A percentile compares a stretch with the other conserved stretches of the same genome.
phyloP scores from a whole-genome alignment of 495 filamentous ascomycete genomes.

The Neurospora sp. region DNA sequence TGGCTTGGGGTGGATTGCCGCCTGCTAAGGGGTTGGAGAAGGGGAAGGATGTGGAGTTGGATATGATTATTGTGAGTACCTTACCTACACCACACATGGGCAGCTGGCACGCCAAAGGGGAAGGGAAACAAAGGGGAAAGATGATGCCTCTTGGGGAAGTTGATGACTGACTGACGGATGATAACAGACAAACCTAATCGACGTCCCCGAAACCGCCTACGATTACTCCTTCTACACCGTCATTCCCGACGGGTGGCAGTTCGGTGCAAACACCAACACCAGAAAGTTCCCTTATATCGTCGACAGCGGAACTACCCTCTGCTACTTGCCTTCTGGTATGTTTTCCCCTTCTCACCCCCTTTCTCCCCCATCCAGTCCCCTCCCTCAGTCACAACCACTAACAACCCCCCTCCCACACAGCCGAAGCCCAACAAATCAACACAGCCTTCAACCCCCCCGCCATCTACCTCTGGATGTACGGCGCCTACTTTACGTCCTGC shows the following conservation, averaged over 20 bases:
- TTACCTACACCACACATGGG: too few relatives aligned
- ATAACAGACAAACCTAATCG: slow-evolving; percentile 19
- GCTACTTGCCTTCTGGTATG: slow-evolving; percentile 29
- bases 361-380: too few relatives aligned
- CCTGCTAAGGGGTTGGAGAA: slow-evolving; percentile 21
- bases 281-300: slow-evolving; percentile 36
- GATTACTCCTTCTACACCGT: slow-evolving; percentile 34
- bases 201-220: slow-evolving; percentile 13
- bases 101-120: too few relatives aligned
- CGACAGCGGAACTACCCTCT: slow-evolving; percentile 38
- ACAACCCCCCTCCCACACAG: slow-evolving; percentile 8
- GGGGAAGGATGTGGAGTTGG: slow-evolving; percentile 20
- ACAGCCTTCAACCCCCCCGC: slow-evolving; percentile 45
- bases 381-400: background rate
- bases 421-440: slow-evolving; percentile 35
- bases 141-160: too few relatives aligned
- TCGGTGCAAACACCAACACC: slow-evolving; percentile 17
- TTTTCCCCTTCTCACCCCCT: background rate
- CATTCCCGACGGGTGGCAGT: slow-evolving; percentile 30
- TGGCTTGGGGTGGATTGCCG: slow-evolving; percentile 45
- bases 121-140: too few relatives aligned
- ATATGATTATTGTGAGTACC: slow-evolving; percentile 32
- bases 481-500: slow-evolving; percentile 45
- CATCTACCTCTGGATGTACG: slow-evolving; percentile 31
- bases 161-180: slow-evolving; percentile 1